phyloP scores from a whole-genome alignment of 345 rosid genomes.

The Eucalyptus decipiens region DNA sequence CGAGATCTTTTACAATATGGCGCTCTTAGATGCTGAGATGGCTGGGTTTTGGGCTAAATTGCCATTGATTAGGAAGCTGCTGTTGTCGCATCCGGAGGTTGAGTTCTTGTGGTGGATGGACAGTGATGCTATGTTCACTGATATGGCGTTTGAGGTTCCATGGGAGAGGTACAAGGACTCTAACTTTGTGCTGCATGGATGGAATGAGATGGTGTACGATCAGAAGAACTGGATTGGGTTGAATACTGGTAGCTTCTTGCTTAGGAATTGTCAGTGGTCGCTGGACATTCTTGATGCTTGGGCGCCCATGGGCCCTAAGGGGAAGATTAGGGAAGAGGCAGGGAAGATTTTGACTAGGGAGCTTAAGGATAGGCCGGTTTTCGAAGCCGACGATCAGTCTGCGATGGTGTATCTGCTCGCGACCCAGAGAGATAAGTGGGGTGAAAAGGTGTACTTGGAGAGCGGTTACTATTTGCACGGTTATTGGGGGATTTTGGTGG shows the following conservation, averaged over 20 bases:
- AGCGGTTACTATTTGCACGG: conserved; percentile 48
- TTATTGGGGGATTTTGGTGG: conserved; percentile 58
- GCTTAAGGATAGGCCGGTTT: conserved; percentile 44
- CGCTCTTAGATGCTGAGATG: conserved; percentile 47
- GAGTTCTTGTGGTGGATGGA: conserved; percentile 75
- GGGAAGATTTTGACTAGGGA: conserved; percentile 44
- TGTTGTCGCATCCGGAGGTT: conserved; percentile 43
- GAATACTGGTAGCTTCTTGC: conserved; percentile 47
- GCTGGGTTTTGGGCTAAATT: conserved; percentile 60
- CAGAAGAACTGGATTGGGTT: conserved; percentile 56
- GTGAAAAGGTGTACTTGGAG: conserved; percentile 38
- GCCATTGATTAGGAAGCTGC: conserved; percentile 39
- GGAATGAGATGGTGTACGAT: conserved; percentile 61
- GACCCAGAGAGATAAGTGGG: conserved; percentile 46
- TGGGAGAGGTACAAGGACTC: conserved; percentile 53
- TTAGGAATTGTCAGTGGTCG: conserved; percentile 46
- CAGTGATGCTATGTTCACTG: conserved; percentile 55
- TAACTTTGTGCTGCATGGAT: conserved; percentile 46
- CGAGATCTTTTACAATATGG: conserved; percentile 48
- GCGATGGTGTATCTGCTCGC: conserved; percentile 48
- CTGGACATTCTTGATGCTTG: conserved; percentile 38
- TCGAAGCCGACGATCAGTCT: conserved; percentile 59
- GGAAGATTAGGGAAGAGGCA: conserved; percentile 48
- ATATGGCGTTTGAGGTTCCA: conserved; percentile 52
- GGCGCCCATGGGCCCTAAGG: conserved; percentile 56